Base-by-base conservation (phyloP, 768 basidiomycete genomes). In the Auricularia sp. region DNA sequence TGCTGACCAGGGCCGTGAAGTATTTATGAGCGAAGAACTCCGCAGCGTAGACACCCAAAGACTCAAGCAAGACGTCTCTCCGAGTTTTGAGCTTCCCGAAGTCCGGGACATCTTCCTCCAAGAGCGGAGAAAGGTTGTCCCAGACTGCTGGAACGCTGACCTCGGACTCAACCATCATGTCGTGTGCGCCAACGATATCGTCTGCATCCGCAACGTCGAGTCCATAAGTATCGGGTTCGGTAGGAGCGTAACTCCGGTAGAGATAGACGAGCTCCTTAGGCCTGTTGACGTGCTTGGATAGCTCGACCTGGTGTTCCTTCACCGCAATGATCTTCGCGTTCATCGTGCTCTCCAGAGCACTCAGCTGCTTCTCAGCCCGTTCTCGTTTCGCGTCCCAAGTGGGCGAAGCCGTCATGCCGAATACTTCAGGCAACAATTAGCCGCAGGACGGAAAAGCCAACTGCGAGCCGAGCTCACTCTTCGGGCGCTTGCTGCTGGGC, bases 381-480 rank as follows among this genome's bases (percentile, higher is more conserved):
- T 0, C 90, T 84, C 62, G 91, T 82, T 67, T 83, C 87, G 12
- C 84, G 80, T 90, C 89, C 87, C 88, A 92, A 33, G 93, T 85
- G 0, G 93, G 93, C 18, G 90, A 93, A 0, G 93, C 93, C 0
- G 93, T 95, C 87, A 96, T 89, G 3, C 93, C 93, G 66, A 95
- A 91, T n/a, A 96, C 79, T 59, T 21, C 1, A 35, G 56, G 18
- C 21, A 12, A 18, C 16, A 51, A 6, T 51, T 51, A 51, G 14
- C 14, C 8, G 0, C 23, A 8, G n/a, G 18, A 54, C 29, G 53
- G 18, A 29, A 54, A 6, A 34, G 11, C 8, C 18, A 29, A 34
- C 4, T 8, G 21, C 11, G 11, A 18, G 34, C 56, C 18, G 47
- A 18, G 43, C 56, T 29, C 23, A 59, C 56, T 34, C 71, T 90